Conservation (phyloP, 495 filamentous ascomycete genomes). For the Cercophora scortea region DNA sequence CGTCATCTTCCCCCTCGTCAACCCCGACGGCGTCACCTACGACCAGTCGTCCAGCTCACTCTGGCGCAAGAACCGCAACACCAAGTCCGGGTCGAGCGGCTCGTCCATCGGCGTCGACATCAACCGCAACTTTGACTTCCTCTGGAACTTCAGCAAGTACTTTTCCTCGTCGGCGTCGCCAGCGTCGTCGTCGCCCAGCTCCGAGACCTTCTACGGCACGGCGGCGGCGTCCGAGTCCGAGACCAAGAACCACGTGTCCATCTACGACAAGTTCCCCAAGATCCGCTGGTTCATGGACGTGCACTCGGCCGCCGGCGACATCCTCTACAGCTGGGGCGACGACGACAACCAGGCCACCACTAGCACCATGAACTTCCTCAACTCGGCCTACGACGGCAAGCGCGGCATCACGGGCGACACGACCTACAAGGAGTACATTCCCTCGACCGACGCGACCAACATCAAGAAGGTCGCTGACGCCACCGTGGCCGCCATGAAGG, state of each 20-base stretch:
- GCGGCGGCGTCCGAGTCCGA: constrained; percentile 29
- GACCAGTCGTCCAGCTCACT: constrained; percentile 25
- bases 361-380: constrained; percentile 27
- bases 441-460: constrained; percentile 14
- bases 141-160: constrained; percentile 26
- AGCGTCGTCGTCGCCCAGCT: constrained; percentile 22
- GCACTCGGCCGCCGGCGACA: constrained; percentile 29
- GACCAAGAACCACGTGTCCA: constrained; percentile 24
- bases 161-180: constrained; percentile 21
- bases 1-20: constrained; percentile 30
- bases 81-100: constrained; percentile 7
- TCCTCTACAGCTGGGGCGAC: constrained; percentile 35
- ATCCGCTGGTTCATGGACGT: constrained; percentile 37
- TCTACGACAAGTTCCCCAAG: constrained; percentile 30
- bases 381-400: constrained; percentile 26
- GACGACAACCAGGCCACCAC: constrained; percentile 26
- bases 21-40: constrained; percentile 33
- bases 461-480: constrained; percentile 13
- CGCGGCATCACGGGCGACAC: constrained; percentile 25
- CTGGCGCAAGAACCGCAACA: constrained; percentile 38
- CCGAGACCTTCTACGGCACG: constrained; percentile 25
- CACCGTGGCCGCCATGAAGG: constrained; percentile 22
- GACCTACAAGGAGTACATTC: constrained; percentile 30
- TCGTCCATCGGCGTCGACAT: constrained; percentile 26
- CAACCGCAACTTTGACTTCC: constrained; percentile 33